A percentile compares a stretch with the other conserved stretches of the same genome.
These are phyloP conservation scores for Scedosporium aurantiacum DNA, from an alignment of 2,329 filamentous ascomycete species.

Conservation along the genomic window DNA sequence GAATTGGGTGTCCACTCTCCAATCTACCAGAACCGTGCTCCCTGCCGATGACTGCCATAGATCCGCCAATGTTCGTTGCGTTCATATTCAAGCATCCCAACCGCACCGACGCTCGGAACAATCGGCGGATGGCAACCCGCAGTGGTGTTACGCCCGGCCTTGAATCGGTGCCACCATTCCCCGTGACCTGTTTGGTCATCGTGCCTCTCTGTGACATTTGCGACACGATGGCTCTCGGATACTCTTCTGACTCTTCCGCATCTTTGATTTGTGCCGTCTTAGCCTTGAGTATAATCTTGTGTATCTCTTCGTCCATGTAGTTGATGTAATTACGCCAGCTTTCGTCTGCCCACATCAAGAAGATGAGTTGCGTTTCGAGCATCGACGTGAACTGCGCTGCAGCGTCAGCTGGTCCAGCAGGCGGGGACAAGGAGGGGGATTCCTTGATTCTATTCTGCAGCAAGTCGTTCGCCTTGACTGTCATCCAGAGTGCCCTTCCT, in stretches of 20 bases:
- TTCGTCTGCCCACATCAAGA: constrained; percentile 9
- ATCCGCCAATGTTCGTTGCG: too few species aligned
- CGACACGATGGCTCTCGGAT: not conserved
- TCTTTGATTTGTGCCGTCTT: constrained; percentile 6
- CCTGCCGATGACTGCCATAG: too few species aligned
- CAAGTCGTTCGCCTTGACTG: constrained; percentile 8
- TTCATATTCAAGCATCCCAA: too few species aligned
- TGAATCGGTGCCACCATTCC: too few species aligned
- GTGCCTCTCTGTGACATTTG: not conserved
- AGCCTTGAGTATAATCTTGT: constrained; percentile 5
- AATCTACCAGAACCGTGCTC: too few species aligned
- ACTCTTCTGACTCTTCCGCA: not conserved
- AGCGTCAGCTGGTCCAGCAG: not conserved
- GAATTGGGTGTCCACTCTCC: too few species aligned
- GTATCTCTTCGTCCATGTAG: constrained; percentile 6
- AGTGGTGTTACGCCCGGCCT: too few species aligned
- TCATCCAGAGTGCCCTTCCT: constrained; percentile 8
- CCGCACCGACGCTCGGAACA: too few species aligned
- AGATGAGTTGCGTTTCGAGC: constrained; percentile 5
- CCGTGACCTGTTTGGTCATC: not conserved
- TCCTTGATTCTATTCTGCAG: constrained; percentile 8
- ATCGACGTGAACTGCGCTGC: constrained; percentile 8
- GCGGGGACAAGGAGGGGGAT: not conserved
- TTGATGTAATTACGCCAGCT: constrained; percentile 11
- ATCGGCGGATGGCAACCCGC: too few species aligned